These are phyloP conservation scores for Gentiana dahurica DNA, from an alignment of 257 asterid species.

Conservation along the genomic window DNA sequence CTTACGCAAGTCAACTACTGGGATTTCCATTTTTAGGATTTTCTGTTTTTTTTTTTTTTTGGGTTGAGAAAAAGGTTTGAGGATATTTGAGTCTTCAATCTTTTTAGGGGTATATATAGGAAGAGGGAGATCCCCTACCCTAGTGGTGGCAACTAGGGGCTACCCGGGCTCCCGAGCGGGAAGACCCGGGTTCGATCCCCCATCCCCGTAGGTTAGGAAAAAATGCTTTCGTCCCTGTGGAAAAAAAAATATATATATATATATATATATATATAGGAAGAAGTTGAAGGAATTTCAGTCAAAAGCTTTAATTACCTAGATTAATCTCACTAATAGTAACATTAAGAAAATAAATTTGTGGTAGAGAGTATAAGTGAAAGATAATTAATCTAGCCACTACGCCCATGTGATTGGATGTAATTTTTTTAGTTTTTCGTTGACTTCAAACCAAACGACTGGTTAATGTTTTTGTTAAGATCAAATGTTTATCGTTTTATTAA, in stretches of 20 bases:
- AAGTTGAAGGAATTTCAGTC: slow-evolving; percentile 14
- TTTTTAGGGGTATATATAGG: slow-evolving; percentile 42
- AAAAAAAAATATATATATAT: too few species aligned
- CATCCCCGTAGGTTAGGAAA: too few species aligned
- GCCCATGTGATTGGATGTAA: slow-evolving; percentile 30
- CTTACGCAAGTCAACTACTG: slow-evolving; percentile 59
- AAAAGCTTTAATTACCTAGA: slow-evolving; percentile 15
- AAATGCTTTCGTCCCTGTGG: too few species aligned
- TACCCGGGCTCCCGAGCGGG: too few species aligned
- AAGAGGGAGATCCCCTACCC: not conserved
- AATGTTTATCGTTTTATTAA: too few species aligned
- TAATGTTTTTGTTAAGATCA: too few species aligned
- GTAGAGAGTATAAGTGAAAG: slow-evolving; percentile 21
- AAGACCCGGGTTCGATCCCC: too few species aligned
- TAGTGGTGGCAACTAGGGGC: too few species aligned
- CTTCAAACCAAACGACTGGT: slow-evolving; percentile 1
- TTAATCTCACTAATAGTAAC: slow-evolving; percentile 5
- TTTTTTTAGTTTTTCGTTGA: slow-evolving; percentile 14
- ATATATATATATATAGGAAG: slow-evolving; percentile 36
- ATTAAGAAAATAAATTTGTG: slow-evolving; percentile 15
- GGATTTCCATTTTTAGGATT: slow-evolving; percentile 49
- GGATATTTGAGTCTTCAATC: slow-evolving; percentile 14
- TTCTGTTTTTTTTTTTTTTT: too few species aligned
- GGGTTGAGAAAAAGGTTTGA: too few species aligned
- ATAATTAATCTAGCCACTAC: slow-evolving; percentile 25